Base-by-base conservation (phyloP, 2,329 filamentous ascomycete species). In the Lasiodiplodia theobromae region DNA sequence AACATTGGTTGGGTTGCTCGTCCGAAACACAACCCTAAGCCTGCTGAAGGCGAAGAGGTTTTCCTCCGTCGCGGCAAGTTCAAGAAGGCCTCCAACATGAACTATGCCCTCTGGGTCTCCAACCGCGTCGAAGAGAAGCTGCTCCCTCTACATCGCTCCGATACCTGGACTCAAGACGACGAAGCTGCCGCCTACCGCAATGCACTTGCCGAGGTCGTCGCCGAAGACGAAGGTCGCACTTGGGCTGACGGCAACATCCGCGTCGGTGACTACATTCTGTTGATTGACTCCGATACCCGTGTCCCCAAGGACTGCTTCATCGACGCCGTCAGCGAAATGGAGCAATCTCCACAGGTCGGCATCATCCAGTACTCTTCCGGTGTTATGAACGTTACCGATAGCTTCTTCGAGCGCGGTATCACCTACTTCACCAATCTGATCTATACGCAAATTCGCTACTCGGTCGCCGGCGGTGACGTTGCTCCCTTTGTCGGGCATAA, bases 401-500 rank as follows among this genome's bases (percentile, higher is more conserved):
- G 88, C 37, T 93, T 91, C 81, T 80, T 83, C 76, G 77, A 81
- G 71, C 80, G 82, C 44, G 77, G 77, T 44, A 79, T 83, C 74
- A 77, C 81, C 68, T 77, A 79, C 74, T 80, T 83, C 79, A 78
- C 81, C 70, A 88, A 93, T 77, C 84, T 93, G 44, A 89, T 93
- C 77, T 93, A 93, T 82, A 89, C 88, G 44, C 90, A 91, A 71
- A 93, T 93, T 76, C 87, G 89, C 54, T 94, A 90, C 79, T 89
- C 90, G n/a, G 91, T 93, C 38, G 87, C 90, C 68, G 92, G 91
- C 77, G 91, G 91, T 47, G 91, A 93, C 73, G 90, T 92, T 51
- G 90, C 91, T 25, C 91, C 91, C 56, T 93, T 93, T 74, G 91
- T 93, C 74, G 91, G 91, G n/a, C 91, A 93, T 81, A 93, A 93